These are phyloP conservation scores for Pythium rhizo-oryzae DNA, from an alignment of 352 stramenopile species.

Conservation along the genomic window DNA sequence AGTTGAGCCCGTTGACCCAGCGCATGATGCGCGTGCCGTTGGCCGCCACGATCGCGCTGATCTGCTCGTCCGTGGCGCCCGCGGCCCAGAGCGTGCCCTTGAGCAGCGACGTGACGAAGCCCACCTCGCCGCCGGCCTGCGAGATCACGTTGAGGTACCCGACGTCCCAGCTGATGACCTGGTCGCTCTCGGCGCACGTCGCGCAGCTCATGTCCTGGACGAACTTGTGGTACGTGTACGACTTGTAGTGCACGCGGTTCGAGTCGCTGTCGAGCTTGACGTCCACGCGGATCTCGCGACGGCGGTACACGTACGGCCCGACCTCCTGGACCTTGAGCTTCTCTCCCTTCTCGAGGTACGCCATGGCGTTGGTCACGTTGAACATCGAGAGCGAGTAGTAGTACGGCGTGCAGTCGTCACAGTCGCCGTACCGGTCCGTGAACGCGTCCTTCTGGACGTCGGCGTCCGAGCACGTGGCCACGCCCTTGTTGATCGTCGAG, in stretches of 20 bases:
- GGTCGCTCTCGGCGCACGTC: conserved; percentile 59
- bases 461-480: conserved; percentile 43
- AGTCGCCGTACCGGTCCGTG: conserved; percentile 68
- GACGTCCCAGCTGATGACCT: conserved; percentile 58
- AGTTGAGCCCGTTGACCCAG: conserved; percentile 82
- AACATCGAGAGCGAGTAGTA: conserved; percentile 70
- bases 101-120: conserved; percentile 50
- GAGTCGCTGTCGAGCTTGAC: conserved; percentile 51
- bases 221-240: conserved; percentile 79
- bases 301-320: conserved; percentile 72
- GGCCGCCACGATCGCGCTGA: conserved; percentile 34
- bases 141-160: conserved; percentile 76
- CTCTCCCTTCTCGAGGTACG: conserved; percentile 43
- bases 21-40: conserved; percentile 69
- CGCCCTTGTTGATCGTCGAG: conserved; percentile 39
- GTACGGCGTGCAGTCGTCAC: conserved; percentile 75
- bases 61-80: conserved; percentile 20
- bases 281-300: conserved; percentile 62
- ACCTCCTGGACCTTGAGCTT: conserved; percentile 71
- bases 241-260: conserved; percentile 71
- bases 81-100: conserved; percentile 47
- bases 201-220: conserved; percentile 46
- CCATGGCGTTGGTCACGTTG: conserved; percentile 79
- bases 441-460: conserved; percentile 49
- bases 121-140: conserved; percentile 58